phyloP scores from a whole-genome alignment of 202 grass and related monocot genomes.

The Carex arenaria region DNA sequence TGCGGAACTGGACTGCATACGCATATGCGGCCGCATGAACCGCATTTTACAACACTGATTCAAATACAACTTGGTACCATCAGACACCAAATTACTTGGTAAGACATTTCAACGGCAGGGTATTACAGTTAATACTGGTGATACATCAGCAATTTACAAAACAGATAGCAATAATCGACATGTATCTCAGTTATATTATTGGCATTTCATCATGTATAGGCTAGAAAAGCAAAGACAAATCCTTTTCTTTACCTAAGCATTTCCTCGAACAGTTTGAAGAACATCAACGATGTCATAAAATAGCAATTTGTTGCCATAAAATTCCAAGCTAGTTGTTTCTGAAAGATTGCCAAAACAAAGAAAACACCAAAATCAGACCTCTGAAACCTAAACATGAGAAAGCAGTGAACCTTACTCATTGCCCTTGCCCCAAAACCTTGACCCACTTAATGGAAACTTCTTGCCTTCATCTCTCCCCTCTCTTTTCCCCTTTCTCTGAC shows the following conservation, averaged over 20 bases:
- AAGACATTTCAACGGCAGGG: background rate
- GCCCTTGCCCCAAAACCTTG: slow-evolving; percentile 21
- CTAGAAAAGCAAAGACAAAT: background rate
- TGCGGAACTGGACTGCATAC: no score
- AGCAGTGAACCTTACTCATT: background rate
- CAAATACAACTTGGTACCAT: background rate
- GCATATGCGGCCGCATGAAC: no score
- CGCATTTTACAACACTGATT: no score
- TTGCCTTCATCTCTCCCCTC: slow-evolving; percentile 23
- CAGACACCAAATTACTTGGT: background rate
- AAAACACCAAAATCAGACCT: background rate
- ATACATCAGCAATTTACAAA: background rate
- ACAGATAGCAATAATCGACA: background rate
- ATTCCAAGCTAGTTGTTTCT: background rate
- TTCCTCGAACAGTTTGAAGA: slow-evolving; percentile 10
- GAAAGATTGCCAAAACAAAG: background rate
- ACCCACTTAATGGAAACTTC: slow-evolving; percentile 58
- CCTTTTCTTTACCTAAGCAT: background rate
- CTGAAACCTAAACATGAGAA: slow-evolving; percentile 4
- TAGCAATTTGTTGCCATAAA: background rate
- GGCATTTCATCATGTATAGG: no score
- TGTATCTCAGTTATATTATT: no score
- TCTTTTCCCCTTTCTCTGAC: slow-evolving; percentile 6
- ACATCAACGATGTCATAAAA: background rate
- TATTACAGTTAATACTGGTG: background rate